phyloP scores from a whole-genome alignment of 2,329 filamentous ascomycete genomes.

The Amauroascus niger region DNA sequence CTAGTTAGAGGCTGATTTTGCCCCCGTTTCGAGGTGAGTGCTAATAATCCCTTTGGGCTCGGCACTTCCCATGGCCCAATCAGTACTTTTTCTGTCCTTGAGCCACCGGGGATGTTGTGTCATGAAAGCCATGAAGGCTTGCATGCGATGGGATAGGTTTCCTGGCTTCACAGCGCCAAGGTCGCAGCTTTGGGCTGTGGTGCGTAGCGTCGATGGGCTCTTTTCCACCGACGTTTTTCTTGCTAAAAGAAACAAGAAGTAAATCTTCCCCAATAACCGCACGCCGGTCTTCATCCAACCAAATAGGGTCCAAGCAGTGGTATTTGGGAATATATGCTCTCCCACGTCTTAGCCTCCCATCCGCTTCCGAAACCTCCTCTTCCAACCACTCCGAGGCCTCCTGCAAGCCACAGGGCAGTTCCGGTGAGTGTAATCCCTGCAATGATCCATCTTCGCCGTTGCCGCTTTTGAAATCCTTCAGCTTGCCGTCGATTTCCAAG shows the following conservation, averaged over 20 bases:
- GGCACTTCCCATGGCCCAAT: no score
- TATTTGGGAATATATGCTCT: constrained; percentile 58
- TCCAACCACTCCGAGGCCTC: constrained; percentile 68
- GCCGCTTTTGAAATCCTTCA: constrained; percentile 44
- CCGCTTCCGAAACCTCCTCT: constrained; percentile 59
- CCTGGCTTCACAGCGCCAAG: no score
- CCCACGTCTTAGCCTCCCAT: constrained; percentile 73
- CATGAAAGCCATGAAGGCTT: no score
- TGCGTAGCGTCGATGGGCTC: no score
- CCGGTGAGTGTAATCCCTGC: constrained; percentile 54
- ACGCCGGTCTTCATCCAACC: background rate
- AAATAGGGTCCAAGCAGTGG: constrained; percentile 43
- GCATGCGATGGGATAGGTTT: no score
- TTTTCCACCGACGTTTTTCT: no score
- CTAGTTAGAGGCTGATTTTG: no score
- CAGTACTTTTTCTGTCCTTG: no score
- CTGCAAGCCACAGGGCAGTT: constrained; percentile 66
- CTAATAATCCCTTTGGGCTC: no score
- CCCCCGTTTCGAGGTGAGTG: no score
- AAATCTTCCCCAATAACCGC: background rate
- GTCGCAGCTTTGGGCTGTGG: no score
- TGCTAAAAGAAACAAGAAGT: background rate
- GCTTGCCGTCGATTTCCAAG: constrained; percentile 40
- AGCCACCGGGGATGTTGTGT: no score
- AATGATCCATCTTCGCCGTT: constrained; percentile 60